Base-by-base conservation (phyloP, 2,329 filamentous ascomycete species). In the Fusarium tjaetaba region DNA sequence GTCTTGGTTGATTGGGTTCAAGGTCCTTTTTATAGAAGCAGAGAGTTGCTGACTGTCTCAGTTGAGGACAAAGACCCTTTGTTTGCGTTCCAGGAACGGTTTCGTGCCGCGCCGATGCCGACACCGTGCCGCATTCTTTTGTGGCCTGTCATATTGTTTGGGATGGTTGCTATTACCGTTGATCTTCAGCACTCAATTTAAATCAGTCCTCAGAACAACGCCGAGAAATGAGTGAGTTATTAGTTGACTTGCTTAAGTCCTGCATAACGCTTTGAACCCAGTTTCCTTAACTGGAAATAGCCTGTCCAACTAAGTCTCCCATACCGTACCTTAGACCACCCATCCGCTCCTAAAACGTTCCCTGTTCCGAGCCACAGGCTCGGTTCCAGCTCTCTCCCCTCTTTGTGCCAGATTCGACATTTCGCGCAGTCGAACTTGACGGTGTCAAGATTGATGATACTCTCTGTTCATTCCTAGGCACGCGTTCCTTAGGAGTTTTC, bases 261-360 rank as follows among this genome's bases (percentile, higher is more conserved):
- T 48, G 52, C 67, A 62, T 48, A 49, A 68, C 63, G 71, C 71
- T 72, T 74, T 74, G 71, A 74, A 61, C 67, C 71, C 67, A 73
- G 69, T 68, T 73, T 61, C 71, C 71, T 72, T 49, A 73, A 73
- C 67, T 73, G 71, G 71, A 72, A 73, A 68, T 71, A 74, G 65
- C 58, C 56, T 64, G 52, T 55, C 55, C 58, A 68, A 74, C 71
- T 61, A 73, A 71, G 43, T 51, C 56, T 60, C 51, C 61, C 55
- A 42, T 70, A 68, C 59, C 64, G 49, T 70, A 66, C 64, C 64
- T 70, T 70, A 55, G 59, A 61, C 66, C 61, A 70, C 58, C 55
- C 66, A 70, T 51, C 58, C 62, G 57, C 69, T 59, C 71, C 68
- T 58, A 73, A 73, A 73, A 71, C 63, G 71, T 56, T 74, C 52